Conservation (phyloP, 371 early-diverging fungal species). For the Circinella umbellata region DNA sequence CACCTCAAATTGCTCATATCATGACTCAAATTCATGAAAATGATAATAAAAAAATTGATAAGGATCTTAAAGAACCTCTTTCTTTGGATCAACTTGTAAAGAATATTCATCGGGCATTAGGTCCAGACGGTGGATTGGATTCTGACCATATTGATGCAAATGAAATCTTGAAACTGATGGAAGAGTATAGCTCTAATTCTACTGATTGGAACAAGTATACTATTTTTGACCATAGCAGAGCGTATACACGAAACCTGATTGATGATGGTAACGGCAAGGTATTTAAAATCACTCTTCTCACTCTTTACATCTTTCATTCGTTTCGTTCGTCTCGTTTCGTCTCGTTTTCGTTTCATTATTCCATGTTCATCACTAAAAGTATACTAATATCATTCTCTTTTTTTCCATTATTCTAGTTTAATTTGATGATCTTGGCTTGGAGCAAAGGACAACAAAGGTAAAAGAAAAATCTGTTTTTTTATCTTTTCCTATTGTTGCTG, state of each 20-base stretch:
- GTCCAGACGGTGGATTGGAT: constrained; percentile 42
- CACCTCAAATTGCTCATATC: constrained; percentile 9
- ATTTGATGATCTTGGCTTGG: constrained; percentile 93
- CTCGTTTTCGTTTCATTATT: too few relatives aligned
- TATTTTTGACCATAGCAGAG: constrained; percentile 73
- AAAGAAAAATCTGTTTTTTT: constrained; percentile 1
- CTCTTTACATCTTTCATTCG: too few relatives aligned
- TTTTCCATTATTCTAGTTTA: constrained; percentile 59
- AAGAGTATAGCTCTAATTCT: constrained; percentile 62
- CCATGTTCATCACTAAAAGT: background rate
- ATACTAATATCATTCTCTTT: too few relatives aligned
- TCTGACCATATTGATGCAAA: constrained; percentile 65
- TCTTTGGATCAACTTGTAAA: constrained; percentile 20
- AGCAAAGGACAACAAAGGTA: constrained; percentile 77
- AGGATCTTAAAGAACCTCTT: constrained; percentile 1
- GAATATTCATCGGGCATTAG: constrained; percentile 24
- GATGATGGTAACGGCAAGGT: constrained; percentile 91
- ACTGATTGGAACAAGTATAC: constrained; percentile 82
- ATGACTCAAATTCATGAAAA: background rate
- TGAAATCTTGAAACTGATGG: constrained; percentile 68
- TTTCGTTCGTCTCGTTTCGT: too few relatives aligned
- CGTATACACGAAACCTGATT: constrained; percentile 86
- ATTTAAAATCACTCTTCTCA: background rate
- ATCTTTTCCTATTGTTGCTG: background rate
- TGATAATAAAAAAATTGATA: background rate